Conservation (phyloP, 139 green algal genomes). For the Tetraselmis striata region DNA sequence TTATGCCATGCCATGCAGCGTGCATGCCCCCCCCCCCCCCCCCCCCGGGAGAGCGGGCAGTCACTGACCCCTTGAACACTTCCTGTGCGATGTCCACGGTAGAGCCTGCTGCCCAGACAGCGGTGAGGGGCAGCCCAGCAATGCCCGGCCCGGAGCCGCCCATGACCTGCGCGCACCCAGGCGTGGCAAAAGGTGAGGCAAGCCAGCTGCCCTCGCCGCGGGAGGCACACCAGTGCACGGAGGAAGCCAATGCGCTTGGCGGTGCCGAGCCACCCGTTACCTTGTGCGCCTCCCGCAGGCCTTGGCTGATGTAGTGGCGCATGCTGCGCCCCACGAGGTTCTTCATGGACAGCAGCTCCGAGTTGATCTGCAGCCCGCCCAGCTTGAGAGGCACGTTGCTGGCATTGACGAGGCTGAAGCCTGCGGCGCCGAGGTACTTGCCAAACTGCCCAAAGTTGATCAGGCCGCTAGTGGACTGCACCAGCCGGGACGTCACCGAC, state of each 20-base stretch:
- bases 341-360: conserved; percentile 26
- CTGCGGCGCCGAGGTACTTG: conserved; percentile 38
- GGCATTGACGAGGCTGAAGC: conserved; percentile 84
- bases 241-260: too few relatives aligned
- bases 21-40: too few relatives aligned
- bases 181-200: too few relatives aligned
- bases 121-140: conserved; percentile 54
- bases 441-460: not conserved
- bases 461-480: not conserved
- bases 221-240: too few relatives aligned
- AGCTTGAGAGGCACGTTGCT: conserved; percentile 74
- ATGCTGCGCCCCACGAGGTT: conserved; percentile 38
- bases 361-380: conserved; percentile 27
- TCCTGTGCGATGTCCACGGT: conserved; percentile 47
- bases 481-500: conserved; percentile 44
- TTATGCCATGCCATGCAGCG: too few relatives aligned
- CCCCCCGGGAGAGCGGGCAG: too few relatives aligned
- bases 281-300: conserved; percentile 62
- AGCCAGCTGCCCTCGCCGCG: too few relatives aligned
- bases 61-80: not conserved
- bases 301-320: conserved; percentile 62
- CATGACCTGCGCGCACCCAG: conserved; percentile 52
- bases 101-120: conserved; percentile 66
- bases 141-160: conserved; percentile 66
- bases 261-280: too few relatives aligned